Percentiles rank a stretch among this genome's conserved stretches.
These are phyloP conservation scores for Glycine tomentella DNA, from an alignment of 306 rosid genomes.

Conservation along the genomic window DNA sequence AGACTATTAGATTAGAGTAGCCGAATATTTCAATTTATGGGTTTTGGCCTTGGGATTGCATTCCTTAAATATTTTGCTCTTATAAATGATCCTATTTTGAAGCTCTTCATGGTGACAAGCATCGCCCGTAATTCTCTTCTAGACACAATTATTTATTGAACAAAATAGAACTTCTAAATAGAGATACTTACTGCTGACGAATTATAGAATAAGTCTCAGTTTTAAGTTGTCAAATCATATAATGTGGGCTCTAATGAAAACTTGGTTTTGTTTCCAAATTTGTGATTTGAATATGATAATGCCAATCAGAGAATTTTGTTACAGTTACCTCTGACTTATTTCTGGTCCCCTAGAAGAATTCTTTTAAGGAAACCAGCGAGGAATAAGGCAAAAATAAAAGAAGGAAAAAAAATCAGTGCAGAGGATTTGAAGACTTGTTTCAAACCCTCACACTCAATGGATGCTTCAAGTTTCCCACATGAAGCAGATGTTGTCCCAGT, in stretches of 20 bases:
- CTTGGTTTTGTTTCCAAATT: background rate
- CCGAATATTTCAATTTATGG: background rate
- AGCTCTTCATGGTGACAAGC: background rate
- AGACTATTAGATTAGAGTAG: background rate
- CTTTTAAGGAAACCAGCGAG: constrained; percentile 41
- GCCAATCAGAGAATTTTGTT: constrained; percentile 46
- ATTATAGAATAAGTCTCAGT: background rate
- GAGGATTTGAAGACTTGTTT: constrained; percentile 55
- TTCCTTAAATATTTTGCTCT: background rate
- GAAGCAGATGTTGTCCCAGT: constrained; percentile 78
- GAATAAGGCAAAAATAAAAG: background rate
- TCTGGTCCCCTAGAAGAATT: constrained; percentile 44
- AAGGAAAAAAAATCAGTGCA: constrained; percentile 24
- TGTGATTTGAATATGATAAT: constrained; percentile 45
- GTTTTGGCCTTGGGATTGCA: background rate
- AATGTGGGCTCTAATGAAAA: background rate
- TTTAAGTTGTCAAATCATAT: background rate
- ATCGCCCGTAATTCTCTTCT: background rate
- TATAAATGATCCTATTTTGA: background rate
- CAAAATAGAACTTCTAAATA: background rate
- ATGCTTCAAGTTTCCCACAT: constrained; percentile 84
- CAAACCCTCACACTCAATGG: constrained; percentile 77
- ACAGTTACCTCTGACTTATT: constrained; percentile 49
- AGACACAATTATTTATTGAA: background rate
- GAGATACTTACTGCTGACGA: background rate